Conservation (phyloP, 2,329 filamentous ascomycete species). For the Neocucurbitaria cava region DNA sequence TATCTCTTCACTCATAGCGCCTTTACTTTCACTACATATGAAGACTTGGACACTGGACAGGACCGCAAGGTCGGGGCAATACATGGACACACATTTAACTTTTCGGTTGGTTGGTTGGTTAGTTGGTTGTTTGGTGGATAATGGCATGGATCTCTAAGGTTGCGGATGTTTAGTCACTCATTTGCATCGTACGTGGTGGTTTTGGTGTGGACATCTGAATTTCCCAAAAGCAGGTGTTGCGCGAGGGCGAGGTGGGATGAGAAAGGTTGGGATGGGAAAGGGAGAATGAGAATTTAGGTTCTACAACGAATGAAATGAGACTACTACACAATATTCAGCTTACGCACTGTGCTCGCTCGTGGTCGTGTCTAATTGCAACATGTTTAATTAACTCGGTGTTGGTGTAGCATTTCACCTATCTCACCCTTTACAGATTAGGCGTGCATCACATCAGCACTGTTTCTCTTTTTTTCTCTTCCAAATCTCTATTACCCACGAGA, state of each 20-base stretch:
- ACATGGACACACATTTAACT: slow-evolving; percentile 3
- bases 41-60: slow-evolving; percentile 25
- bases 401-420: background rate
- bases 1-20: slow-evolving; percentile 13
- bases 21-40: slow-evolving; percentile 19
- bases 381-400: background rate
- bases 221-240: slow-evolving; percentile 13
- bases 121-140: slow-evolving; percentile 16
- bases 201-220: slow-evolving; percentile 7
- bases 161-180: background rate
- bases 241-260: background rate
- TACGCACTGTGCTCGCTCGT: background rate
- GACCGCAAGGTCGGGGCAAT: slow-evolving; percentile 31
- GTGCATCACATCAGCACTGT: background rate
- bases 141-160: slow-evolving; percentile 9
- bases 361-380: background rate
- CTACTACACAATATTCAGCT: slow-evolving; percentile 4
- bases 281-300: slow-evolving; percentile 6
- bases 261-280: background rate
- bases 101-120: too few relatives aligned
- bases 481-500: background rate
- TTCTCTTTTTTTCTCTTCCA: background rate
- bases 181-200: slow-evolving; percentile 6
- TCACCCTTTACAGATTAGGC: background rate
- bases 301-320: slow-evolving; percentile 12